Conservation (phyloP, 208 protist genomes). For the Leishmania tarentolae region DNA sequence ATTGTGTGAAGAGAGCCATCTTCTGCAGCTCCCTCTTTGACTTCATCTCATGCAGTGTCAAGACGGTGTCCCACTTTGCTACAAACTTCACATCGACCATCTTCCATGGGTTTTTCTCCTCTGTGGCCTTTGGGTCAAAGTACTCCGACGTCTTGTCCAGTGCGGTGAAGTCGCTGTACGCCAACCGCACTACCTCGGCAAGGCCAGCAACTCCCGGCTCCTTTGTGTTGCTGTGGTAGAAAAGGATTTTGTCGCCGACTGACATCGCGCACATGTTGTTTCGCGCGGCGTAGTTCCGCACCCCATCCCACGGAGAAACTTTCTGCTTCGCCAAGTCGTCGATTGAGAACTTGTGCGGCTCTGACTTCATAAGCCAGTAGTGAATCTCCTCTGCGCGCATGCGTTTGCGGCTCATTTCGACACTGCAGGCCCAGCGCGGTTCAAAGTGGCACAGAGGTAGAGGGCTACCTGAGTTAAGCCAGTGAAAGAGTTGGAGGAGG, state of each 20-base stretch:
- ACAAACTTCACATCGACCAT: conserved; percentile 87
- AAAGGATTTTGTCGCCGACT: conserved; percentile 74
- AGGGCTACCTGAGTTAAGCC: not conserved
- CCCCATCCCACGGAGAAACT: conserved; percentile 80
- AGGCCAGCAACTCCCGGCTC: conserved; percentile 74
- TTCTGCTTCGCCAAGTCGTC: conserved; percentile 59
- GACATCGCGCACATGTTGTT: conserved; percentile 89
- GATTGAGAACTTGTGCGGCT: conserved; percentile 84
- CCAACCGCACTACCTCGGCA: conserved; percentile 52
- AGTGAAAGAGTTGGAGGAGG: not conserved
- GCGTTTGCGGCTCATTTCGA: conserved; percentile 47
- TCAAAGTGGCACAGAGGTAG: not conserved
- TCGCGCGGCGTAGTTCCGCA: conserved; percentile 85
- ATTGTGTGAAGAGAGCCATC: conserved; percentile 75
- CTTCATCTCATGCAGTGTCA: conserved; percentile 64
- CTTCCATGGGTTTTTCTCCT: conserved; percentile 78
- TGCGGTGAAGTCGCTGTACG: conserved; percentile 81
- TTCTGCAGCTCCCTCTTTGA: conserved; percentile 44
- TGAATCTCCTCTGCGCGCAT: conserved; percentile 37
- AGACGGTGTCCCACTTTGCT: conserved; percentile 54
- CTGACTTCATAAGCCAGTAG: conserved; percentile 89
- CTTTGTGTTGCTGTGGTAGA: conserved; percentile 90
- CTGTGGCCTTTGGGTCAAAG: conserved; percentile 64
- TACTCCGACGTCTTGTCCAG: conserved; percentile 77
- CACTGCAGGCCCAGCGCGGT: not conserved